Evolutionary conservation across 2,329 filamentous ascomycete genomes (phyloP), one percentile per base, ranked within the genome.

Genomic region (Pyrenochaeta sp.): DNA sequence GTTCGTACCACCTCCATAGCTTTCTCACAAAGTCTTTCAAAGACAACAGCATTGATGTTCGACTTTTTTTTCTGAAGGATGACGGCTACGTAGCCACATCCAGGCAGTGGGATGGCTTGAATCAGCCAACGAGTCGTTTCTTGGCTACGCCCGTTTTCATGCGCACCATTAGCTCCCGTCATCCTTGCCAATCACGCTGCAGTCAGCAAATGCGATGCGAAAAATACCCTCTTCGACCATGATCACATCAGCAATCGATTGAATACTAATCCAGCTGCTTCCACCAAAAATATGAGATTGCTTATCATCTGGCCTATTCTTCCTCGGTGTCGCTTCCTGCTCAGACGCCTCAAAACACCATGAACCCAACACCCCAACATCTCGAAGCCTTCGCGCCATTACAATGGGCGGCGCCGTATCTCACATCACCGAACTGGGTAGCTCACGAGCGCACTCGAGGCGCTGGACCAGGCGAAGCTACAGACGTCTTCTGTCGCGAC

Each of bases 371-470:
- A 18, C 42, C 60, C 17, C 49, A 58, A 30, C 36, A 55, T 18
- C 49, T 63, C 45, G 56, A 69, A 45, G 51, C 48, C 29, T 69
- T 69, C 49, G 61, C 58, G 18, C 46, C 61, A 9, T 14, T 69
- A 18, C 40, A 48, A 48, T 71, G 68, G 66, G 67, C 64, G 21
- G 49, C 49, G n/a, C 59, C 54, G 12, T 56, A 60, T 49, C 51
- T 71, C 44, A 54, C 46, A n/a, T 63, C 61, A 12, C 49, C 59
- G 7, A 42, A 67, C 9, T 68, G 66, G 67, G 41, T 33, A 17
- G 42, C 58, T 15, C 45, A 27, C 18, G 44, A 57, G 5, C 68
- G 65, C 32, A 39, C 35, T 23, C 62, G 68, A 27, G 51, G 52
- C 23, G 36, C 36, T n/a, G 32, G 42, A 30, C 23, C 51, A 5